Conservation (phyloP, 306 rosid species). For the Prunus fruticosa region DNA sequence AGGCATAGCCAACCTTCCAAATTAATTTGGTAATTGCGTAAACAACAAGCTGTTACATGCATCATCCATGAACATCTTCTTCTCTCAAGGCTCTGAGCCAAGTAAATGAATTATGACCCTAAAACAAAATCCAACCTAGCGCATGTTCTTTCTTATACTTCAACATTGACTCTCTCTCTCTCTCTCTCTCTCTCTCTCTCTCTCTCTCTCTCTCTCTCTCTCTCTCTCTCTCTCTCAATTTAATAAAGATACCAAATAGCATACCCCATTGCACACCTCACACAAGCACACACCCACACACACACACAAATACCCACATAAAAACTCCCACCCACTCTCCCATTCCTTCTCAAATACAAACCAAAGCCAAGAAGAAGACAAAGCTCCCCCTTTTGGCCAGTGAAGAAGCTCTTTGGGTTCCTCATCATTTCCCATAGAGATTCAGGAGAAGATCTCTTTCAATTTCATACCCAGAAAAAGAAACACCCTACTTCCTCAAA, state of each 20-base stretch:
- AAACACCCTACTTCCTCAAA: background rate
- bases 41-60: background rate
- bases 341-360: background rate
- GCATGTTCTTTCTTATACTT: too few species aligned
- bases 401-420: conserved; percentile 30
- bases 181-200: too few species aligned
- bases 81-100: too few species aligned
- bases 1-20: background rate
- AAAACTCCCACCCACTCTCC: conserved; percentile 31
- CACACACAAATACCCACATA: conserved; percentile 8
- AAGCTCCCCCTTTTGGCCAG: conserved; percentile 18
- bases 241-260: conserved; percentile 26
- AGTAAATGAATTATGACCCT: background rate
- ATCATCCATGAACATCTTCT: background rate
- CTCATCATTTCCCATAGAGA: conserved; percentile 12
- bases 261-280: conserved; percentile 9
- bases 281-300: conserved; percentile 10
- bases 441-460: background rate
- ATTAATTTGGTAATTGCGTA: background rate
- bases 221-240: conserved; percentile 7
- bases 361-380: conserved; percentile 30
- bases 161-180: too few species aligned
- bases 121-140: background rate
- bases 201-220: too few species aligned
- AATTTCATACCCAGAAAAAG: background rate